phyloP scores from a whole-genome alignment of 2,329 filamentous ascomycete genomes.

The Stemphylium beticola region DNA sequence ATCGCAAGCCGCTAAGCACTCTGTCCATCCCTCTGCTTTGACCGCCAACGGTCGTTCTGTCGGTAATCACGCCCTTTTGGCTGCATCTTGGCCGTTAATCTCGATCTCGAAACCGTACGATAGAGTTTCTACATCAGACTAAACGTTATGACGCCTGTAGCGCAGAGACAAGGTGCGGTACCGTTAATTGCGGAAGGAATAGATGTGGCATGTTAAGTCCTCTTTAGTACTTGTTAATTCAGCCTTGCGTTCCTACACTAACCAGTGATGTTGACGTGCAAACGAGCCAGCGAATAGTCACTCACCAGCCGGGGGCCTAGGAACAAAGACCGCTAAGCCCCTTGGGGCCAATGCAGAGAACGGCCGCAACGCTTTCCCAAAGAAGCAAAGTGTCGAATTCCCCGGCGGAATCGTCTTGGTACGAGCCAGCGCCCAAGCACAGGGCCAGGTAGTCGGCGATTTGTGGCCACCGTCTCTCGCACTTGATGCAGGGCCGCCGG shows the following conservation, averaged over 20 bases:
- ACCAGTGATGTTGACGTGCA: constrained; percentile 5
- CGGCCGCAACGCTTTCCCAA: constrained; percentile 22
- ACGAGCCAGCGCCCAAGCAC: constrained; percentile 12
- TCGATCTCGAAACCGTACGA: constrained; percentile 3
- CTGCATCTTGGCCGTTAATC: constrained; percentile 1
- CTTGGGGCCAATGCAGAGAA: constrained; percentile 4
- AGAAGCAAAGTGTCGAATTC: constrained; percentile 9
- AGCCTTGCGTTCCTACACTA: constrained; percentile 11
- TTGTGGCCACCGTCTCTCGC: constrained; percentile 4
- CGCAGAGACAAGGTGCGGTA: no score
- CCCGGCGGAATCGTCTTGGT: constrained; percentile 8
- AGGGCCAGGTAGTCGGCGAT: constrained; percentile 6
- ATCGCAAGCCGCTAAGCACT: constrained; percentile 21
- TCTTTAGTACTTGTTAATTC: background rate
- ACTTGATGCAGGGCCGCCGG: background rate
- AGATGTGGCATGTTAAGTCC: background rate
- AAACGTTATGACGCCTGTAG: background rate
- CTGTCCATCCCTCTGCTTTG: constrained; percentile 12
- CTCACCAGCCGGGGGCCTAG: background rate
- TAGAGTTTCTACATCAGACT: constrained; percentile 1
- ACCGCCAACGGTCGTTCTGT: constrained; percentile 18
- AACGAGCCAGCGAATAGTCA: constrained; percentile 15
- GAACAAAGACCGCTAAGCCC: constrained; percentile 13
- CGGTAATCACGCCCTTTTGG: constrained; percentile 6
- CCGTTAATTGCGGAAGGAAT: no score